Evolutionary conservation across 139 green algal species (phyloP), one percentile per base, ranked within the genome.

Genomic region (Chlorella vulgaris): DNA sequence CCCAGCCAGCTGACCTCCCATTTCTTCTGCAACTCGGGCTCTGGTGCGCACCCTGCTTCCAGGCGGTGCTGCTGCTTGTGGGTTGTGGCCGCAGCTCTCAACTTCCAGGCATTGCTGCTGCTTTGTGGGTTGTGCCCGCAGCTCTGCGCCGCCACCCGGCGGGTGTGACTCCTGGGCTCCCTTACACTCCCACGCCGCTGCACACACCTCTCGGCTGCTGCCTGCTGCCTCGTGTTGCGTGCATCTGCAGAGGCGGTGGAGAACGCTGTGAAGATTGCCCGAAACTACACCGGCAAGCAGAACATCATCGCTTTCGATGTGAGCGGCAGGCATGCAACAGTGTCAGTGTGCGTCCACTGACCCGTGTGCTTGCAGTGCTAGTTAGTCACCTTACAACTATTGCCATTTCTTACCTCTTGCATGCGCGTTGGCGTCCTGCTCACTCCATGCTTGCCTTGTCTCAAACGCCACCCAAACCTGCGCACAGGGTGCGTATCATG

Each of bases 261-360:
- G 35, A 96, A 96, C 51, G 93, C 94, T 0, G 84, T 97, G 67
- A 97, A 97, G 88, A 88, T 97, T 15, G 93, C 93, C 2, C 84
- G 92, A n/a, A 90, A 84, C 0, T 83, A 84, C 42, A 97, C 94
- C 8, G 86, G 88, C 5, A 78, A 84, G 4, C 89, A 91, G 5
- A 95, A 93, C 83, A 87, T 97, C 81, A 95, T 97, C 40, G 81
- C 83, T 15, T 96, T 97, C 66, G 91, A 96, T 22, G 92, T 94
- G 60, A 39, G 87, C 22, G 22, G 19, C 1, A 26, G 2, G 7
- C n/a, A n/a, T n/a, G n/a, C n/a, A n/a, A n/a, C n/a, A n/a, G n/a
- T n/a, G n/a, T n/a, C n/a, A n/a, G n/a, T n/a, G n/a, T n/a, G n/a
- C n/a, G n/a, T n/a, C n/a, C n/a, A n/a, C n/a, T n/a, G n/a, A n/a